A percentile compares a stretch with the other conserved stretches of the same genome.
These are phyloP conservation scores for Senecio squalidus DNA, from an alignment of 140 eudicot genomes.

Conservation along the genomic window DNA sequence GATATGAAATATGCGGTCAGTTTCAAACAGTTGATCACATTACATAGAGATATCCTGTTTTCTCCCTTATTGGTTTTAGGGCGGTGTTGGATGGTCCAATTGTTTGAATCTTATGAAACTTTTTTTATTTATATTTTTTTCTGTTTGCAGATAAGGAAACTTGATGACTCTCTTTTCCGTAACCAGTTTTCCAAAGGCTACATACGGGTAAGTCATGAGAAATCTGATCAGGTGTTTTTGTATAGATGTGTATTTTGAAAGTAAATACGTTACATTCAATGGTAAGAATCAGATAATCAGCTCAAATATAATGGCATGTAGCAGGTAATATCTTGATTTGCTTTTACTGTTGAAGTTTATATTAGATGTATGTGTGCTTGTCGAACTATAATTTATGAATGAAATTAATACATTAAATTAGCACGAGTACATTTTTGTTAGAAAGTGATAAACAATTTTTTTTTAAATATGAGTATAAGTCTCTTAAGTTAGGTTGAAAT, in stretches of 20 bases:
- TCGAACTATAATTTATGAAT: too few relatives aligned
- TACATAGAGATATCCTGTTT: not conserved
- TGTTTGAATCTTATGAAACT: not conserved
- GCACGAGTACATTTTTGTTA: too few relatives aligned
- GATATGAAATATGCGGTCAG: slow-evolving; percentile 94
- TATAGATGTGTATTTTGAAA: not conserved
- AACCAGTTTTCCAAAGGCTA: slow-evolving; percentile 70
- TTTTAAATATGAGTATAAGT: too few relatives aligned
- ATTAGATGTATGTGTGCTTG: too few relatives aligned
- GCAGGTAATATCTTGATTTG: too few relatives aligned
- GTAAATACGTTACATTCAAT: not conserved
- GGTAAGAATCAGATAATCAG: not conserved
- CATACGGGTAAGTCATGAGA: slow-evolving; percentile 48
- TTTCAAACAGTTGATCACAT: not conserved
- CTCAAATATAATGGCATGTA: too few relatives aligned
- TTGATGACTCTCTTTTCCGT: slow-evolving; percentile 72
- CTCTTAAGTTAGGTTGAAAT: too few relatives aligned
- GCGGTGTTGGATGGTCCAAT: not conserved
- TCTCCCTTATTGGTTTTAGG: slow-evolving; percentile 1
- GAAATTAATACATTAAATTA: too few relatives aligned
- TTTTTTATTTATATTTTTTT: not conserved
- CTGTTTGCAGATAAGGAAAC: slow-evolving; percentile 71
- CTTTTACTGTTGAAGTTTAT: too few relatives aligned
- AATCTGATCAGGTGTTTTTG: not conserved
- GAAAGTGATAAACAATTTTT: too few relatives aligned